These are phyloP conservation scores for Westerdykella aurantiaca DNA, from an alignment of 2,329 filamentous ascomycete genomes.

Conservation along the genomic window DNA sequence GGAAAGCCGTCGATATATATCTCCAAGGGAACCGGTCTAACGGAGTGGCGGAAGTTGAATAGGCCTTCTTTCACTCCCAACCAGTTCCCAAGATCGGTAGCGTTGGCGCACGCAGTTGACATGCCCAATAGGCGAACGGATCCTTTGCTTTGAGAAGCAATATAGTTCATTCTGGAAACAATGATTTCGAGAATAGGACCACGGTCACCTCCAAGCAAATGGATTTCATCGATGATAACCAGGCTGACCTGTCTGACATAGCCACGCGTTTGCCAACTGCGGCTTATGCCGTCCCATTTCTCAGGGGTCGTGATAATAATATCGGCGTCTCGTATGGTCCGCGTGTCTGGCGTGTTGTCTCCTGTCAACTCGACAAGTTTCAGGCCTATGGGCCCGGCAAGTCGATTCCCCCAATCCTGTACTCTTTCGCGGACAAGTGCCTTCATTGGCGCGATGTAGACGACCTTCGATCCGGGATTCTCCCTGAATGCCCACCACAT, in stretches of 20 bases:
- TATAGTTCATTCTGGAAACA: conserved; percentile 92
- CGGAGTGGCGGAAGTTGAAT: conserved; percentile 96
- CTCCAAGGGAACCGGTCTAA: conserved; percentile 90
- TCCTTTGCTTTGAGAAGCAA: conserved; percentile 85
- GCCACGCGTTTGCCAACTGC: conserved; percentile 96
- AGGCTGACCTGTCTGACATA: conserved; percentile 93
- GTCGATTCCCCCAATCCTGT: conserved; percentile 82
- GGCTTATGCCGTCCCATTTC: conserved; percentile 99
- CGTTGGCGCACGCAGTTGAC: conserved; percentile 97
- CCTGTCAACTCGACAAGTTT: conserved; percentile 93
- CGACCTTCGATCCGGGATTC: conserved; percentile 89
- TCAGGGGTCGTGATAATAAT: conserved; percentile 99
- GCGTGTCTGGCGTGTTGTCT: conserved; percentile 95
- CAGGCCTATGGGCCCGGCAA: conserved; percentile 76
- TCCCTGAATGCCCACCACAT: conserved; percentile 99
- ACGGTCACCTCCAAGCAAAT: conserved; percentile 90
- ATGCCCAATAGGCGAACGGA: conserved; percentile 91
- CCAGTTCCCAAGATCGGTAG: conserved; percentile 91
- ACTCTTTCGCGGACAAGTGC: conserved; percentile 94
- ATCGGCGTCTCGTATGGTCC: conserved; percentile 91
- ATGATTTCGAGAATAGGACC: conserved; percentile 98
- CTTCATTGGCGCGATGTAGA: conserved; percentile 99
- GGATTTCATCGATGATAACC: conserved; percentile 98
- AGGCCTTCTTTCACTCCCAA: conserved; percentile 89
- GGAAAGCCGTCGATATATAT: conserved; percentile 98